Base-by-base conservation (phyloP, 805 yeast species). In the Nakazawaea siamensis region DNA sequence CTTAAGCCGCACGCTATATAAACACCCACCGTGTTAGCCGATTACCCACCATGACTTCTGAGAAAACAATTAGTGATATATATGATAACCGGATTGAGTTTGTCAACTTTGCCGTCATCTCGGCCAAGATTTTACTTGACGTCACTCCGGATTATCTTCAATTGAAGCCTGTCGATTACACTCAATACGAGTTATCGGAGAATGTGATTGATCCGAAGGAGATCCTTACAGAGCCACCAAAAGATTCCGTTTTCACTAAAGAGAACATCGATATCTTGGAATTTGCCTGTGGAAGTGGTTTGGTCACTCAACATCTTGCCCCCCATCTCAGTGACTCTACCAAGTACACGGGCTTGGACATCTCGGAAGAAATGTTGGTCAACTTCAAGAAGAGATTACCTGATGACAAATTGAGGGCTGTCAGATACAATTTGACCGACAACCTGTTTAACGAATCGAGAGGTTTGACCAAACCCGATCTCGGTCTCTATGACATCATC, bases 201-300 rank as follows among this genome's bases (percentile, higher is more conserved):
- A n/a, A n/a, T n/a, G n/a, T n/a, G n/a, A n/a, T n/a, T n/a, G n/a
- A n/a, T n/a, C n/a, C n/a, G n/a, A n/a, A n/a, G n/a, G n/a, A n/a
- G 43, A 33, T 30, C 9, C 27, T 26, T 14, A 5, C 27, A 21
- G 12, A 19, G 24, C 4, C 28, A 29, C 24, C 31, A 19, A 15
- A 26, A 9, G 31, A 39, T 6, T n/a, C 38, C 18, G 18, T 44
- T 17, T 41, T 40, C 23, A 13, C 26, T 3, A 13, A 26, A 4
- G 33, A 51, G 38, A 14, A 28, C 8, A 8, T 47, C 18, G 41
- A 40, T 24, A 26, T 59, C 5, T 34, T 65, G 30, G 70, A 65
- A 41, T 64, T 65, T 45, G 69, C 68, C 1, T 64, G 68, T 39
- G 70, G 70, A 3, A 55, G 67, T 2, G 70, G 69, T 0, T 37